These are phyloP conservation scores for Mollisia scopiformis DNA, from an alignment of 2,329 filamentous ascomycete species.

Conservation along the genomic window DNA sequence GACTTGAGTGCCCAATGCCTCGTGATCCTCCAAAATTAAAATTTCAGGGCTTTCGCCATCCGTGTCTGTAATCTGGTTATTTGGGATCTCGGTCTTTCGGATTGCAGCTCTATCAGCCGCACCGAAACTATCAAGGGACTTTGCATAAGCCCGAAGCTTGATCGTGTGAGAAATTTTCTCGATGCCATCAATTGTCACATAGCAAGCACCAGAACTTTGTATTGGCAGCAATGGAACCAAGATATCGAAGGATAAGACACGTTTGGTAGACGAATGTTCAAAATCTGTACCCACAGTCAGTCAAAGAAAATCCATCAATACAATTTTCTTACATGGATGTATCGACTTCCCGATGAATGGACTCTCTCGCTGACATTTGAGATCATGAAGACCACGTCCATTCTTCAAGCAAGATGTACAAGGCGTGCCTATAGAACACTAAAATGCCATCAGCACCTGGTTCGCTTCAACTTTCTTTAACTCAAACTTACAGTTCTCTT, in stretches of 20 bases:
- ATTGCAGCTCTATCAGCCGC: conserved; percentile 13
- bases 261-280: conserved; percentile 26
- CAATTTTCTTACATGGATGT: conserved; percentile 24
- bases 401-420: conserved; percentile 30
- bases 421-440: conserved; percentile 31
- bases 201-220: background rate
- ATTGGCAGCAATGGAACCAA: background rate
- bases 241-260: conserved; percentile 26
- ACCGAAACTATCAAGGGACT: conserved; percentile 14
- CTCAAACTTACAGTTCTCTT: conserved; percentile 29
- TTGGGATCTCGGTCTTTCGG: conserved; percentile 5
- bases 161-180: conserved; percentile 23
- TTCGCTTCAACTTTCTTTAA: background rate
- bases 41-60: conserved; percentile 6
- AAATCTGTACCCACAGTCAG: conserved; percentile 20
- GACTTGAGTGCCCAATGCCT: conserved; percentile 15
- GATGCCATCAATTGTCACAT: conserved; percentile 28
- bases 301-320: background rate
- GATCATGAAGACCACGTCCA: conserved; percentile 27
- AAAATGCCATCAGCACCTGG: background rate
- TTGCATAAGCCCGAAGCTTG: conserved; percentile 17
- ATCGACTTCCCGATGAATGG: conserved; percentile 26
- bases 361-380: conserved; percentile 31
- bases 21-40: conserved; percentile 21
- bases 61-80: background rate